Conservation (phyloP, 805 yeast species). For the Wickerhamiella azyma region DNA sequence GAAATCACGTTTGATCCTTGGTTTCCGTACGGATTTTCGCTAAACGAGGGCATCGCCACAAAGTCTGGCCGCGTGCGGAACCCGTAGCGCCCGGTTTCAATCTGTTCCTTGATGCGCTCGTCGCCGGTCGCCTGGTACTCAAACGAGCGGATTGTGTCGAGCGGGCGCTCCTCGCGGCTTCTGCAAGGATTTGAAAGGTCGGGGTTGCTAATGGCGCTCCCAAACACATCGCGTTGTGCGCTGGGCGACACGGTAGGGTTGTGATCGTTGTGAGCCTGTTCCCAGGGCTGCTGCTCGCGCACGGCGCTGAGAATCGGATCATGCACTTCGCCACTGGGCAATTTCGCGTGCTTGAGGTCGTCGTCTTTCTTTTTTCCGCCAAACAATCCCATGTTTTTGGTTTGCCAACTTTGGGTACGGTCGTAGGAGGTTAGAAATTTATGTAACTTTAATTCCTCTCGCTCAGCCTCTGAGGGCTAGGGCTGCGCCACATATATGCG, state of each 20-base stretch:
- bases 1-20: conserved; percentile 28
- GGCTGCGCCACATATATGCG: background rate
- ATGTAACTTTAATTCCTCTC: background rate
- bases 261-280: conserved; percentile 35
- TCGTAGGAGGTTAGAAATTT: background rate
- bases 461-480: background rate
- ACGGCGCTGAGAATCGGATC: conserved; percentile 92
- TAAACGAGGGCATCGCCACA: conserved; percentile 45
- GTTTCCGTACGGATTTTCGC: conserved; percentile 24
- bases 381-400: conserved; percentile 2
- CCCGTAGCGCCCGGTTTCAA: conserved; percentile 67
- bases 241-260: conserved; percentile 32
- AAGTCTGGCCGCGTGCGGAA: conserved; percentile 65
- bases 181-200: conserved; percentile 92
- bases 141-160: conserved; percentile 87
- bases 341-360: background rate
- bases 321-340: conserved; percentile 36
- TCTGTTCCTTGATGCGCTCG: conserved; percentile 56
- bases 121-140: conserved; percentile 94
- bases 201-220: conserved; percentile 60
- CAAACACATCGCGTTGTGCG: conserved; percentile 70
- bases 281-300: conserved; percentile 92
- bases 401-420: too few species aligned
- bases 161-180: conserved; percentile 85
- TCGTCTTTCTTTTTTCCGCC: conserved; percentile 3